Evolutionary conservation across 2,329 filamentous ascomycete genomes (phyloP).

Genomic region (Monosporascus sp.): DNA sequence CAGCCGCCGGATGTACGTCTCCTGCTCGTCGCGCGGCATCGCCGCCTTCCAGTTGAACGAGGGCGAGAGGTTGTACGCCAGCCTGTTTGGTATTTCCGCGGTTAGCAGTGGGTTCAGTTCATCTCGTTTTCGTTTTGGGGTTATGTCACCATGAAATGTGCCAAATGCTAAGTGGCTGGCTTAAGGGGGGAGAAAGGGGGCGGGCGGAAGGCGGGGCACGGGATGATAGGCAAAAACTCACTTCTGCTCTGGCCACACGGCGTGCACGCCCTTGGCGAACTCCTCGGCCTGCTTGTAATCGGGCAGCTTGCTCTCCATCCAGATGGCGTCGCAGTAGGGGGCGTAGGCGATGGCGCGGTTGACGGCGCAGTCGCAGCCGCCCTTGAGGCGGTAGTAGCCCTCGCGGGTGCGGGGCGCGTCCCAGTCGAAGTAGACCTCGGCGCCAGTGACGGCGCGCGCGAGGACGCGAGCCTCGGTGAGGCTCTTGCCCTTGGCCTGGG

Average conservation of each 20-base stretch:
- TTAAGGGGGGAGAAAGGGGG: background rate
- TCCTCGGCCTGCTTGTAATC: slow-evolving; percentile 88
- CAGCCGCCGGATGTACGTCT: slow-evolving; percentile 93
- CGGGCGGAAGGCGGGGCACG: slow-evolving; percentile 1
- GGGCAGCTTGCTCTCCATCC: slow-evolving; percentile 98
- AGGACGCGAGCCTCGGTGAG: slow-evolving; percentile 76
- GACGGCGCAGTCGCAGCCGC: slow-evolving; percentile 85
- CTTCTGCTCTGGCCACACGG: slow-evolving; percentile 95
- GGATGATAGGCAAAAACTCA: slow-evolving; percentile 38
- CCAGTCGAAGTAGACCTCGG: slow-evolving; percentile 91
- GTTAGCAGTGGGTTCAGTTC: slow-evolving; percentile 1
- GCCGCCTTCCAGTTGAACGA: slow-evolving; percentile 99
- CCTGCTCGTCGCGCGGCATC: slow-evolving; percentile 86
- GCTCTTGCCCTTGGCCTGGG: slow-evolving; percentile 73
- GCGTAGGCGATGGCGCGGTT: slow-evolving; percentile 89
- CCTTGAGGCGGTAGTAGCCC: slow-evolving; percentile 89
- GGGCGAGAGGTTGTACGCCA: slow-evolving; percentile 96
- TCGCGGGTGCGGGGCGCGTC: slow-evolving; percentile 88
- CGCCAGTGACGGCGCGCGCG: slow-evolving; percentile 70
- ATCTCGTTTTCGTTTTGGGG: background rate
- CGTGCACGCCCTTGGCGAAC: slow-evolving; percentile 89
- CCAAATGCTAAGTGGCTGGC: background rate
- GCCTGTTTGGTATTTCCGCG: slow-evolving; percentile 41
- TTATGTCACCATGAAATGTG: background rate
- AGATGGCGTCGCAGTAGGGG: slow-evolving; percentile 91